Evolutionary conservation across 1,139 yeast species (phyloP), one percentile per base, ranked within the genome.

Genomic region (Hyphopichia fennica): DNA sequence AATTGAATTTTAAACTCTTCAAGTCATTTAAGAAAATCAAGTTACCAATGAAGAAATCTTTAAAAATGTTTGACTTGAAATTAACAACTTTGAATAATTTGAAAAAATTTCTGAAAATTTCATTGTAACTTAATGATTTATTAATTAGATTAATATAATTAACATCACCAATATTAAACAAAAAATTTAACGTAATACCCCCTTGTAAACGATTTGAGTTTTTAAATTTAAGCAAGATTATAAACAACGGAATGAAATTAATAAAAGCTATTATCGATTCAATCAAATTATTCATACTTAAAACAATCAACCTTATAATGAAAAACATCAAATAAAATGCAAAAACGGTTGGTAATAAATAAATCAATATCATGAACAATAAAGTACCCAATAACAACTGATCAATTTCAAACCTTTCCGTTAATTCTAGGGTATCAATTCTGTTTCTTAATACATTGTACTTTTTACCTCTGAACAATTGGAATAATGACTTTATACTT

Each of bases 191-290:
- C 7, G 63, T 65, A 6, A 93, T 71, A 0, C 98, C 97, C 1
- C 96, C 96, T n/a, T 97, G 99, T 16, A 95, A 67, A 48, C 99
- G 71, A 44, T 78, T 81, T 10, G 90, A 82, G 57, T 91, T 95
- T 59, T 93, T 95, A 39, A 89, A 44, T 52, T 95, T 81, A 36
- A 93, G 65, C 41, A 95, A 65, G 2, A 91, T 60, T 1, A 90
- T 91, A 65, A 93, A 93, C 17, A 91, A 59, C 0, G 99, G 99
- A 54, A 87, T 81, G 58, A 90, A 93, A 55, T 90, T 91, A 41
- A 90, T 60, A 34, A 81, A 62, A 10, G 93, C 81, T 45, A 88
- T 73, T 0, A 75, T 45, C 38, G 84, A 72, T 53, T 89, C 95
- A 28, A 86, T 63, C 1, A 71, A 48, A 15, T 85, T 82, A 39